phyloP scores from a whole-genome alignment of 805 yeast species.

The Starmera dryadoides region DNA sequence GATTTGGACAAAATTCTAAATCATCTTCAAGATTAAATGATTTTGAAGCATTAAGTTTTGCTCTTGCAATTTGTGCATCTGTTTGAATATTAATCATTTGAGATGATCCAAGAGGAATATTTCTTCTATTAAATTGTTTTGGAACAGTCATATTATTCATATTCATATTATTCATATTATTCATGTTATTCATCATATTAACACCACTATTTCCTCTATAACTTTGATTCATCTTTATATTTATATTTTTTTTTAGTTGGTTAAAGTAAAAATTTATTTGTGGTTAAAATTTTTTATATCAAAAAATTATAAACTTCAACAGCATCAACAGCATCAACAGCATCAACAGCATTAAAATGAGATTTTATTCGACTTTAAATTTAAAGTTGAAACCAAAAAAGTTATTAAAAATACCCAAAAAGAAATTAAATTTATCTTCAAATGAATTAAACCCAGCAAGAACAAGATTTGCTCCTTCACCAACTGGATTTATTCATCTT shows the following conservation, averaged over 20 bases:
- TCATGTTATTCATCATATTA: not conserved
- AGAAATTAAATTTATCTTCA: too few species aligned
- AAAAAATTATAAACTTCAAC: too few species aligned
- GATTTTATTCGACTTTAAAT: too few species aligned
- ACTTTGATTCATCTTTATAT: not conserved
- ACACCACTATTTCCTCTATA: too few species aligned
- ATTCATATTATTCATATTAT: not conserved
- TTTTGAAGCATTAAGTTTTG: slow-evolving; percentile 52
- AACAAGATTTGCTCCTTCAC: slow-evolving; percentile 96
- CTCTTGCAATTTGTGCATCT: slow-evolving; percentile 28
- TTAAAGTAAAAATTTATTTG: too few species aligned
- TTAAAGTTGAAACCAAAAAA: slow-evolving; percentile 11
- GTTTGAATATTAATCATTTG: not conserved
- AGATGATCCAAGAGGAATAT: too few species aligned
- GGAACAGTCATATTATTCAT: not conserved
- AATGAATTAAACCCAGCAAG: too few species aligned
- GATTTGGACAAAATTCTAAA: slow-evolving; percentile 56
- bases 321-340: too few species aligned
- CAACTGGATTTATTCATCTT: slow-evolving; percentile 90
- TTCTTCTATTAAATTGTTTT: too few species aligned
- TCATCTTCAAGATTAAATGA: slow-evolving; percentile 71
- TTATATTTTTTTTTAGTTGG: too few species aligned
- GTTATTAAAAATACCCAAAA: slow-evolving; percentile 4
- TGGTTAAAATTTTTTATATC: too few species aligned
- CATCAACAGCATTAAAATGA: too few species aligned